phyloP scores from a whole-genome alignment of 192 early-diverging fungal species.

The Haplosporangium gracile region DNA sequence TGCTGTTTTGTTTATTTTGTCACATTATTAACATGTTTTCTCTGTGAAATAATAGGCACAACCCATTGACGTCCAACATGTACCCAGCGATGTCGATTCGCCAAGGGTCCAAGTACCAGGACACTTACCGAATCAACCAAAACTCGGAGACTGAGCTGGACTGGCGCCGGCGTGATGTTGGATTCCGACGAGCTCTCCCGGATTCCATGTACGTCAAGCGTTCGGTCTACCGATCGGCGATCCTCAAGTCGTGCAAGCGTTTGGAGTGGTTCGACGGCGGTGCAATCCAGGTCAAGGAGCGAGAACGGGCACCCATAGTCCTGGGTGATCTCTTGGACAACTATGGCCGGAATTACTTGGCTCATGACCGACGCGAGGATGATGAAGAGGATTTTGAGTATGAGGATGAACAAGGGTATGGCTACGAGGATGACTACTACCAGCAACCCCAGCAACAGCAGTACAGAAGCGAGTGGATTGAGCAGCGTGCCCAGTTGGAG shows the following conservation, averaged over 20 bases:
- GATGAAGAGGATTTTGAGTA: conserved; percentile 45
- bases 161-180: conserved; percentile 50
- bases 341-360: conserved; percentile 41
- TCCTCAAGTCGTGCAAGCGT: conserved; percentile 47
- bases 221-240: conserved; percentile 45
- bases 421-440: conserved; percentile 22
- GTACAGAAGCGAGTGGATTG: conserved; percentile 22
- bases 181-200: conserved; percentile 41
- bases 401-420: conserved; percentile 10
- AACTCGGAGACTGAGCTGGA: conserved; percentile 43
- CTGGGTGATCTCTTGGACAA: conserved; percentile 34
- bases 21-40: neutral
- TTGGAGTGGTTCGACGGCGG: conserved; percentile 56
- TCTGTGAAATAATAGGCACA: conserved; percentile 12
- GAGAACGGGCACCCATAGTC: conserved; percentile 33
- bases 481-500: conserved; percentile 7
- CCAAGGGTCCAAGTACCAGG: conserved; percentile 53
- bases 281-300: conserved; percentile 32
- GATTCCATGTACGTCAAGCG: conserved; percentile 49
- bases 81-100: conserved; percentile 57
- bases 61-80: conserved; percentile 53
- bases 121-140: conserved; percentile 49
- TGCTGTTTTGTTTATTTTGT: neutral
- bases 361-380: conserved; percentile 33
- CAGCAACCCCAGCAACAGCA: neutral